phyloP scores from a whole-genome alignment of 257 asterid species.

The Solanum corneliomulleri region DNA sequence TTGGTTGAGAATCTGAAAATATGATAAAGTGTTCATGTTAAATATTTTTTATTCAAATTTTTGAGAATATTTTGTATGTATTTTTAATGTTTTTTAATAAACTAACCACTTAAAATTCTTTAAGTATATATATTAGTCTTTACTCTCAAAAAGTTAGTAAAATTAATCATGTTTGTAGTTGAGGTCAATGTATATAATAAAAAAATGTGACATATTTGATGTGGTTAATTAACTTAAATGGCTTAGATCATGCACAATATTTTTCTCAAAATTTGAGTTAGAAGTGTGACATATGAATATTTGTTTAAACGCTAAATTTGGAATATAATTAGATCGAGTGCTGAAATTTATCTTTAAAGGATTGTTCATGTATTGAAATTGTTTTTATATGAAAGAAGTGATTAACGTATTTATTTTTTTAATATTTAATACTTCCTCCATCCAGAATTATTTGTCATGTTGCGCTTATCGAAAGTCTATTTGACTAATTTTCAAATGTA shows the following conservation, averaged over 20 bases:
- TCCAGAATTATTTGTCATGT: too few relatives aligned
- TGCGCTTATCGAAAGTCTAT: too few relatives aligned
- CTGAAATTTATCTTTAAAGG: too few relatives aligned
- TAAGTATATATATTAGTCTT: not conserved
- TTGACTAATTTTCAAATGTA: too few relatives aligned
- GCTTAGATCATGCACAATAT: not conserved
- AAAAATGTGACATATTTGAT: not conserved
- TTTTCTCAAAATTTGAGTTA: not conserved
- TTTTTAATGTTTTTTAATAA: not conserved
- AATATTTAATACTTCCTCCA: too few relatives aligned
- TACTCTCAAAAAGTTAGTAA: not conserved
- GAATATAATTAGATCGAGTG: too few relatives aligned
- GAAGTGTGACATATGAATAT: not conserved
- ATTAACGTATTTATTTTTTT: too few relatives aligned
- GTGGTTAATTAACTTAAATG: not conserved
- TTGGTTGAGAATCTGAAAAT: too few relatives aligned
- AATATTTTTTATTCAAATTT: not conserved
- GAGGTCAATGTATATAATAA: not conserved
- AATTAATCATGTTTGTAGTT: not conserved
- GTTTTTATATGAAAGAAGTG: too few relatives aligned
- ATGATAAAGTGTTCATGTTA: not conserved
- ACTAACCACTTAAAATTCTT: not conserved
- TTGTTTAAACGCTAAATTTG: not conserved
- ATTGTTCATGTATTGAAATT: too few relatives aligned
- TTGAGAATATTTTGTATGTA: too few relatives aligned